Percentiles rank a stretch among this genome's conserved stretches.
phyloP scores from a whole-genome alignment of 495 filamentous ascomycete species.

The Tuber magnatum region DNA sequence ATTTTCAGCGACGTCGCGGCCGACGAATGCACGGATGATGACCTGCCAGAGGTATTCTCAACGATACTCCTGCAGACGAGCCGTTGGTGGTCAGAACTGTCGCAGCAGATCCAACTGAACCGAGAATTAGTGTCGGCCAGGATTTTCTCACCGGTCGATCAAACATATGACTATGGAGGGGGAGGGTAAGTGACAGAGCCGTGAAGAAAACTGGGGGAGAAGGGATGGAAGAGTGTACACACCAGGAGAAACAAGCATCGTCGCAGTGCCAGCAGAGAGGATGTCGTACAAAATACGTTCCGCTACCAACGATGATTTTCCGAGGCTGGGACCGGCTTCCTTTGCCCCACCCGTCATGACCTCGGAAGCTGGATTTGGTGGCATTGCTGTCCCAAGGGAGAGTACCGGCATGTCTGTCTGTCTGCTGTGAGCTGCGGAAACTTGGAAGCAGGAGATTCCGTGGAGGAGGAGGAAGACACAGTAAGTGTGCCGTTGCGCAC shows the following conservation, averaged over 20 bases:
- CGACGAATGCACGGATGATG: conserved; percentile 57
- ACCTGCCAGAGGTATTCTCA: conserved; percentile 82
- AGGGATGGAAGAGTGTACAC: conserved; percentile 8
- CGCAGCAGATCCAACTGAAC: neutral
- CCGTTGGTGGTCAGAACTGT: conserved; percentile 23
- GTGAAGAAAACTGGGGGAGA: neutral
- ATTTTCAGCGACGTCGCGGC: conserved; percentile 56
- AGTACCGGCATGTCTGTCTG: neutral
- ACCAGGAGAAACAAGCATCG: conserved; percentile 69
- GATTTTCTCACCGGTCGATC: conserved; percentile 68
- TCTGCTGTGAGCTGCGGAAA: neutral
- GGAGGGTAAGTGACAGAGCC: neutral
- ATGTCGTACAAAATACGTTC: conserved; percentile 59
- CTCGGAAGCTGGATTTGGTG: neutral
- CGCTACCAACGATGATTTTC: neutral
- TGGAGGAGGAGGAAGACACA: neutral
- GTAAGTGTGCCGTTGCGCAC: neutral
- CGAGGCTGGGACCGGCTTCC: neutral
- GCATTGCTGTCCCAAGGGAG: neutral
- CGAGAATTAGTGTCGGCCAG: conserved; percentile 10
- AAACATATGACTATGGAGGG: conserved; percentile 59
- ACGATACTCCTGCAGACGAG: conserved; percentile 66
- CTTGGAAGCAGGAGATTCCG: neutral
- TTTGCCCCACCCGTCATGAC: neutral
- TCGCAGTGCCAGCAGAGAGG: conserved; percentile 65